Evolutionary conservation across 331 rosid genomes (phyloP).

Genomic region (Malus hybrid): DNA sequence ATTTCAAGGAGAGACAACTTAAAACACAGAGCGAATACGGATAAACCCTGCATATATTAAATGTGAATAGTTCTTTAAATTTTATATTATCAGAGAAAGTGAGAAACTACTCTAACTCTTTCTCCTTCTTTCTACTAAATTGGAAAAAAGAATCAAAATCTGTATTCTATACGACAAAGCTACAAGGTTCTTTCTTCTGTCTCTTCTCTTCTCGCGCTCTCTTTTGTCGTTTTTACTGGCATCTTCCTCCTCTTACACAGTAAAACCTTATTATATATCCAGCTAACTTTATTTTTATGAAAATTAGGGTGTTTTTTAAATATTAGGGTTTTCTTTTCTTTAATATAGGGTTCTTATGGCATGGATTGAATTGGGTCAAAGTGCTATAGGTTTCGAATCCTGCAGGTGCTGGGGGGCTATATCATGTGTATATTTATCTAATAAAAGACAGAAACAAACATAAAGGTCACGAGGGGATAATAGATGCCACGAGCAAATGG

Average conservation of each 20-base stretch:
- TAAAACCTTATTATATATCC: background rate
- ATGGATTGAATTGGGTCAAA: constrained; percentile 16
- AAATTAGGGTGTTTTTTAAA: background rate
- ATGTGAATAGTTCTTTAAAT: background rate
- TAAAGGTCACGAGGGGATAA: constrained; percentile 60
- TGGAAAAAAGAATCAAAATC: constrained; percentile 31
- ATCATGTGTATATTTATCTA: background rate
- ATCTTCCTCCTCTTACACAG: background rate
- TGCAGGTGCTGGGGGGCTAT: constrained; percentile 8
- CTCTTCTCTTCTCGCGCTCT: constrained; percentile 34
- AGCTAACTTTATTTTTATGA: background rate
- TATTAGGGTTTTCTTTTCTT: no score
- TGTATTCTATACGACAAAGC: constrained; percentile 37
- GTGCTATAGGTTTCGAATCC: constrained; percentile 11
- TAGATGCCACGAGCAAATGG: constrained; percentile 52
- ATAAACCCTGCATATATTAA: constrained; percentile 23
- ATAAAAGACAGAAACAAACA: constrained; percentile 7
- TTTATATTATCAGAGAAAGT: background rate
- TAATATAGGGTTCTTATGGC: background rate
- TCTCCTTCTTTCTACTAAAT: constrained; percentile 22
- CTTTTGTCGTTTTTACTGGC: constrained; percentile 43
- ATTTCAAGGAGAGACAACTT: constrained; percentile 86
- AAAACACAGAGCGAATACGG: constrained; percentile 58
- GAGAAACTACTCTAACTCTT: background rate
- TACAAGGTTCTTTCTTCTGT: constrained; percentile 59